phyloP scores from a whole-genome alignment of 164 flowering plant genomes.

The Vitis vinifera region ASM3070453v1 NC_081818.1:30331501-30332000 shows the following conservation, averaged over 20 bases:
- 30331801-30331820: conserved; percentile 93
- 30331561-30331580: conserved; percentile 91
- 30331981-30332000: conserved; percentile 74
- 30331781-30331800: conserved; percentile 88
- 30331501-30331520: conserved; percentile 95
- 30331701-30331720: conserved; percentile 69
- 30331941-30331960: conserved; percentile 89
- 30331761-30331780: conserved; percentile 80
- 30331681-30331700: conserved; percentile 91
- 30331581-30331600: conserved; percentile 83
- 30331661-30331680: conserved; percentile 93
- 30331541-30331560: conserved; percentile 96
- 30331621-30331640: conserved; percentile 73
- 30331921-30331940: conserved; percentile 87
- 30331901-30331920: conserved; percentile 94
- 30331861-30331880: conserved; percentile 93
- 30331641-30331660: conserved; percentile 63
- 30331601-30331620: conserved; percentile 88
- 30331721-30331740: conserved; percentile 96
- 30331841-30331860: conserved; percentile 87
- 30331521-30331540: conserved; percentile 83
- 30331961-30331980: conserved; percentile 95
- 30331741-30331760: conserved; percentile 87
- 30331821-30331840: conserved; percentile 93
- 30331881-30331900: conserved; percentile 96